Percentiles rank a stretch among this genome's conserved stretches.
Conservation (phyloP, 805 yeast genomes). For the Candida nemodendra region DNA sequence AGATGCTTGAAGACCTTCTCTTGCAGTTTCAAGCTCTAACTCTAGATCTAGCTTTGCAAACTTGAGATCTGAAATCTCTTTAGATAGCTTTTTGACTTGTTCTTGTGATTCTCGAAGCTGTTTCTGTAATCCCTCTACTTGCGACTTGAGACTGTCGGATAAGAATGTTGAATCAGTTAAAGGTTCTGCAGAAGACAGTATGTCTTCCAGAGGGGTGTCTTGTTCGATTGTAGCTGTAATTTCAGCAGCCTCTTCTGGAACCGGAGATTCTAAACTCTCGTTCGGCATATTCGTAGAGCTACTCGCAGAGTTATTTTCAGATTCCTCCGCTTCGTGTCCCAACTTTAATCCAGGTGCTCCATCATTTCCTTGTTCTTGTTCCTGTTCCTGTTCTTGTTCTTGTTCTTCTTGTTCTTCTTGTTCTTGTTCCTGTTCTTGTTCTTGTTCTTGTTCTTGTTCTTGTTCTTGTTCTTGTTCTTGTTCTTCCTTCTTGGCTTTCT, state of each 20-base stretch:
- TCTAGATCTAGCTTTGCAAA: slow-evolving; percentile 33
- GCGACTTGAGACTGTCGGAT: slow-evolving; percentile 30
- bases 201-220: slow-evolving; percentile 17
- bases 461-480: slow-evolving; percentile 7
- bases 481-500: slow-evolving; percentile 9
- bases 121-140: slow-evolving; percentile 32
- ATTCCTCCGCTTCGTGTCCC: background rate
- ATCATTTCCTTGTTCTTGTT: slow-evolving; percentile 2
- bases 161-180: slow-evolving; percentile 24
- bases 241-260: background rate
- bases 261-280: background rate
- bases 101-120: slow-evolving; percentile 24
- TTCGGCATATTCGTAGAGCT: background rate
- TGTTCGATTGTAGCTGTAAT: background rate
- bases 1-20: slow-evolving; percentile 33
- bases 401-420: slow-evolving; percentile 5
- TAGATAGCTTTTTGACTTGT: slow-evolving; percentile 12
- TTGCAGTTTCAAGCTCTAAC: slow-evolving; percentile 36
- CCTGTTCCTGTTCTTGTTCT: slow-evolving; percentile 2
- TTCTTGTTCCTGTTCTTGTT: background rate
- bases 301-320: background rate
- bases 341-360: slow-evolving; percentile 2
- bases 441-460: slow-evolving; percentile 2
- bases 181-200: slow-evolving; percentile 13
- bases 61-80: slow-evolving; percentile 28